A percentile compares a stretch with the other conserved stretches of the same genome.
Evolutionary conservation across 1,139 yeast species (phyloP).

Genomic region (Diutina mesorugosa): DNA sequence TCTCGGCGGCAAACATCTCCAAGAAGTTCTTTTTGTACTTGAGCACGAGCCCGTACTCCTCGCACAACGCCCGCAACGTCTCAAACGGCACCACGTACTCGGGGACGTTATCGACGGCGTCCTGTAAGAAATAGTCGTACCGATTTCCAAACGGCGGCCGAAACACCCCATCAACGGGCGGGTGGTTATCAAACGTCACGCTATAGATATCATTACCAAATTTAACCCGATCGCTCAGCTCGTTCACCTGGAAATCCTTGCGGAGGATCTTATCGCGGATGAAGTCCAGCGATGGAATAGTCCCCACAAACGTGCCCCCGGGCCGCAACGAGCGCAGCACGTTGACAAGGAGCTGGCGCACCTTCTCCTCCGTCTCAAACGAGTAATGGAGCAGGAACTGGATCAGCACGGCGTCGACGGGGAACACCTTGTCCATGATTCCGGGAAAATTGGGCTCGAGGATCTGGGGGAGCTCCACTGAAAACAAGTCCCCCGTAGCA

Average conservation of each 20-base stretch:
- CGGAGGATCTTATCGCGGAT: slow-evolving; percentile 51
- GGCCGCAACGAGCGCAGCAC: slow-evolving; percentile 61
- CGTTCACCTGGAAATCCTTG: slow-evolving; percentile 25
- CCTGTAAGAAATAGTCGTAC: slow-evolving; percentile 71
- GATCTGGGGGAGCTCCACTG: slow-evolving; percentile 52
- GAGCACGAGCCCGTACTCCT: slow-evolving; percentile 67
- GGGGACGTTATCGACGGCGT: slow-evolving; percentile 94
- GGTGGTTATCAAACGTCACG: slow-evolving; percentile 64
- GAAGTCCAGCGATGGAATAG: slow-evolving; percentile 86
- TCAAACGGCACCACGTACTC: slow-evolving; percentile 98
- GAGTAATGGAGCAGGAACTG: slow-evolving; percentile 95
- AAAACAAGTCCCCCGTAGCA: slow-evolving; percentile 89
- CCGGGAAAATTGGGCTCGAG: slow-evolving; percentile 47
- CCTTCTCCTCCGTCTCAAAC: slow-evolving; percentile 74
- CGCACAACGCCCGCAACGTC: slow-evolving; percentile 67
- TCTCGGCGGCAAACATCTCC: slow-evolving; percentile 71
- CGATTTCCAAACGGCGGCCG: slow-evolving; percentile 72
- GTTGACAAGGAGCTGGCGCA: slow-evolving; percentile 58
- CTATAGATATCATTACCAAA: slow-evolving; percentile 84
- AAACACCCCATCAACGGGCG: slow-evolving; percentile 63
- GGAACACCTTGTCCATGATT: slow-evolving; percentile 50
- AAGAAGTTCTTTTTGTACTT: slow-evolving; percentile 67
- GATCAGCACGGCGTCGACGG: slow-evolving; percentile 78
- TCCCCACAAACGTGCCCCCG: slow-evolving; percentile 86
- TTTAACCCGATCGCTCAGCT: slow-evolving; percentile 17